Evolutionary conservation across 768 basidiomycete species (phyloP), one percentile per base, ranked within the genome.

Genomic region (Macrolepiota albuminosa): DNA sequence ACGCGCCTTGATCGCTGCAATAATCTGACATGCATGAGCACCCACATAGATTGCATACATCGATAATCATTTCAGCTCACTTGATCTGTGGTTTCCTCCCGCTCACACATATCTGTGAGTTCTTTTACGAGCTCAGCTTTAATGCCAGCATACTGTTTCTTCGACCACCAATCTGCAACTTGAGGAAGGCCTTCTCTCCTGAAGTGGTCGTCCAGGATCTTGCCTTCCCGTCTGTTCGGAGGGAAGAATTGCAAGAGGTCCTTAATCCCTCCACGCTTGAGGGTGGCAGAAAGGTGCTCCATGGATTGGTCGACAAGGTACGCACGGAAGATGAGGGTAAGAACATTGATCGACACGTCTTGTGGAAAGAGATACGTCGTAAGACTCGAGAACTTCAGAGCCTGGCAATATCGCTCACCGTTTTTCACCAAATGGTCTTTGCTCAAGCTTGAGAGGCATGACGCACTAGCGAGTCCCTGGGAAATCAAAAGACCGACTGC

Each of bases 371-470:
- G 42, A 53, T 55, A 11, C 39, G 31, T 36, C 42, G 18, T 60
- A 29, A 55, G 42, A 36, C 36, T 31, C 43, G 11, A 7, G 24
- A 45, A 18, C 18, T 54, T 36, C 6, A 6, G 2, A 39, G 34
- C 13, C 26, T 34, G 14, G 37, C n/a, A 29, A 52, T 40, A 10
- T 29, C 46, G 9, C 75, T 62, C 59, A 91, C 93, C 91, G 63
- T 99, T 95, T 78, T 98, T 98, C 72, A 96, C 83, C 64, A 98
- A 84, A 71, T 98, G 95, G 65, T 98, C 96, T 73, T 93, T 96
- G 64, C 88, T 87, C 67, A 98, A 78, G 71, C 82, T 88, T 70
- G 85, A 84, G 54, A 99, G 79, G 72, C 89, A 91, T 64, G 83
- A 77, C 21, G 91, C 85, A 63, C 83, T 84, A 52, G 87, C 87